These are phyloP conservation scores for Termitomyces sp. DNA, from an alignment of 768 basidiomycete species.

Conservation along the genomic window DNA sequence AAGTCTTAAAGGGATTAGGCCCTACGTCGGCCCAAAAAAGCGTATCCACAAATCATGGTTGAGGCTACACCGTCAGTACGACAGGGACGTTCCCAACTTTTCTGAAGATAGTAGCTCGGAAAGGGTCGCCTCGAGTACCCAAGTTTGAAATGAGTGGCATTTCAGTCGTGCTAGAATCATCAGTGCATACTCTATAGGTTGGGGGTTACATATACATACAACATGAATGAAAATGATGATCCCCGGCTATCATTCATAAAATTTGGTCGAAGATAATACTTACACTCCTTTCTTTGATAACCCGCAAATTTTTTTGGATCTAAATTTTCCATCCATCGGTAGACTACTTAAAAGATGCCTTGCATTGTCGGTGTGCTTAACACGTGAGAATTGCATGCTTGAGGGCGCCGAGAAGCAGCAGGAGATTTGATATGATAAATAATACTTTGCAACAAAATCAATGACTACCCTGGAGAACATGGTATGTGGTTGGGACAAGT, in stretches of 20 bases:
- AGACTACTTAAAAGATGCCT: neutral
- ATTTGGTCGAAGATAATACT: neutral
- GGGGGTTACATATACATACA: neutral
- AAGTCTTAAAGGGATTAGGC: neutral
- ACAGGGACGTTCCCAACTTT: neutral
- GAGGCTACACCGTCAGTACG: too few relatives aligned
- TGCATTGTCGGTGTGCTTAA: neutral
- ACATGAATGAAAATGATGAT: neutral
- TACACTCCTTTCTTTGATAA: neutral
- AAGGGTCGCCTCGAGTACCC: neutral
- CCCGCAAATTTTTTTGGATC: neutral
- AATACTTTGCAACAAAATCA: neutral
- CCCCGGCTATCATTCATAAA: neutral
- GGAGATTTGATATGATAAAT: neutral
- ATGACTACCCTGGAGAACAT: neutral
- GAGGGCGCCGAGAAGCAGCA: neutral
- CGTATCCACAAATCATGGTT: neutral
- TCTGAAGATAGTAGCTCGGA: neutral
- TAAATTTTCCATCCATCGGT: neutral
- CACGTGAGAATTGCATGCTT: neutral
- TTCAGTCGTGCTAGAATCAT: neutral
- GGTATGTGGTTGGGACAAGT: neutral
- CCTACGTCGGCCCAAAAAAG: neutral
- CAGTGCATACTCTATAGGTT: neutral
- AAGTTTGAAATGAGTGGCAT: neutral